Base-by-base conservation (phyloP, 768 basidiomycete species). In the Russula lepida region DNA sequence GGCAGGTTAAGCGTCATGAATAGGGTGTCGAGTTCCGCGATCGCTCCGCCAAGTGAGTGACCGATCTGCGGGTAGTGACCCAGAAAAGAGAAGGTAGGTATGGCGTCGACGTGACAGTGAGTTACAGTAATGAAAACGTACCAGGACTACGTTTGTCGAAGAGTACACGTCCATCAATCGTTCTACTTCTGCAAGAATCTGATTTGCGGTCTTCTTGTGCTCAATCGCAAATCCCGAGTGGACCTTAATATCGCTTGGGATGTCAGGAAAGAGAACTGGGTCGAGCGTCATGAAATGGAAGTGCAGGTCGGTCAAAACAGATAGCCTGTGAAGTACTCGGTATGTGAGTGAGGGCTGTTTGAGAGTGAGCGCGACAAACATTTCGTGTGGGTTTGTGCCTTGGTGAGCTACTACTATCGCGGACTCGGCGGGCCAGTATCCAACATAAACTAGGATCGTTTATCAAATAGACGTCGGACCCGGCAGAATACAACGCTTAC, bases 401-500 rank as follows among this genome's bases (percentile, higher is more conserved):
- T 65, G 59, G 41, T 66, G 65, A 1, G 63, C 59, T 19, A 66
- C 63, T 7, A 66, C 65, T 7, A 66, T 63, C 4, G 59, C 17
- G 9, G 60, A 65, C 50, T 64, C 13, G 9, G 54, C 9, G 15
- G 63, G 56, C 63, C 64, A 65, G 44, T 43, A 66, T n/a, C 65
- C 65, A 39, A 66, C 63, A 44, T 55, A 66, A 58, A 52, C 65
- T 66, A 49, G 13, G 13, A 54, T 54, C 3, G 2, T 59, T n/a
- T 15, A 35, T 57, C 19, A 39, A 41, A 15, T 6, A 33, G 32
- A 39, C n/a, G 15, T n/a, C 6, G 13, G 13, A 21, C 33, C 11
- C 21, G 7, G 17, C 13, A 17, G 11, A 23, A 50, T 44, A n/a
- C 0, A 25, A 27, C 37, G 64, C 73, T 59, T 63, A 82, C 82